Evolutionary conservation across 1,284 basidiomycete genomes (phyloP), one percentile per base, ranked within the genome.

Genomic region (Pulveroboletus sp.): DNA sequence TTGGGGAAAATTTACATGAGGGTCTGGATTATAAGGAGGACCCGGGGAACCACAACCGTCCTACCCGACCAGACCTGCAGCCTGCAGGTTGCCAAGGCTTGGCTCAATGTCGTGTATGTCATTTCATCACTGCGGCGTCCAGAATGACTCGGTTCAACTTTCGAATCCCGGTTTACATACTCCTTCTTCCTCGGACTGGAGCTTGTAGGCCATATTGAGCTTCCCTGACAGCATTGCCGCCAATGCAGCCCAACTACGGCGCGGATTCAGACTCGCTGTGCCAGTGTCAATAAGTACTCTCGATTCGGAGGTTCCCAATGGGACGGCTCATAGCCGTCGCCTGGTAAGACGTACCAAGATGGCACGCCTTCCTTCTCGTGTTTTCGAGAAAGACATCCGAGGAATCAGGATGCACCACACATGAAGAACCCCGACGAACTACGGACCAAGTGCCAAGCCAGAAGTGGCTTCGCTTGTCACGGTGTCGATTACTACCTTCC

Each of bases 401-500:
- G n/a, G n/a, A n/a, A n/a, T n/a, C n/a, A n/a, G n/a, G n/a, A n/a
- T n/a, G n/a, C n/a, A n/a, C n/a, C n/a, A n/a, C n/a, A n/a, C n/a
- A n/a, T n/a, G n/a, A n/a, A n/a, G n/a, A n/a, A n/a, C n/a, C n/a
- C 12, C 17, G 15, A 8, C 15, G 24, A 28, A 31, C n/a, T n/a
- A n/a, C n/a, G 22, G 40, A 44, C 62, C 56, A 54, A 63, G 54
- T 54, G 49, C 33, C 45, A 45, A 58, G 64, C 49, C 54, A 56
- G 17, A 44, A n/a, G 31, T 3, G 11, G 42, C 33, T 7, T 46
- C 36, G 43, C 31, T 44, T 42, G 28, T 36, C 33, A 20, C 5
- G 9, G 5, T n/a, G 20, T 20, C 25, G 22, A 61, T 47, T 50
- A 67, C 60, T 63, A 57, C 60, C 61, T 63, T 55, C 54, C 55